Percentiles rank a stretch among this genome's conserved stretches.
Evolutionary conservation across 116 monocot species (phyloP).

Genomic region (Zostera marina): DNA sequence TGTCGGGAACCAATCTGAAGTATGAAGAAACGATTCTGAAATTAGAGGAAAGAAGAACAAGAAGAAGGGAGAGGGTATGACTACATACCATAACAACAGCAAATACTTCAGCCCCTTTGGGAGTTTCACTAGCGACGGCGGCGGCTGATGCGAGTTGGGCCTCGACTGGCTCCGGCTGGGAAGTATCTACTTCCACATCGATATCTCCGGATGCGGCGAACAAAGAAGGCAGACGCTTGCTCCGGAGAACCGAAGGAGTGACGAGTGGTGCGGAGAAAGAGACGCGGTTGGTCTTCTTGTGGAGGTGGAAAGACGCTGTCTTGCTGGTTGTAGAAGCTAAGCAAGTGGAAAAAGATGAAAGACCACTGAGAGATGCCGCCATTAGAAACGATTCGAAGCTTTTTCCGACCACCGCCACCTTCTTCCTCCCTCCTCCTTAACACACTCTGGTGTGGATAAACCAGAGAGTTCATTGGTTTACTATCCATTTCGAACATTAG

Average conservation of each 20-base stretch:
- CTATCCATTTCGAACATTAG: neutral
- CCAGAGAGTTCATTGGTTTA: neutral
- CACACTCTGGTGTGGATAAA: neutral
- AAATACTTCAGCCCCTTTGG: conserved; percentile 68
- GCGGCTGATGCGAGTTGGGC: conserved; percentile 55
- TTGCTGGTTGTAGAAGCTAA: conserved; percentile 4
- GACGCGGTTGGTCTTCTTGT: conserved; percentile 4
- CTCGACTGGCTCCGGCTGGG: conserved; percentile 52
- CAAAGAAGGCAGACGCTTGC: neutral
- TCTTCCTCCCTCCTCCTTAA: neutral
- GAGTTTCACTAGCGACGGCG: conserved; percentile 19
- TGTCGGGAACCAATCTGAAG: conserved; percentile 69
- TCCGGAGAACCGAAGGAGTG: neutral
- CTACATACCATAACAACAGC: conserved; percentile 80
- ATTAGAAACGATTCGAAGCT: neutral
- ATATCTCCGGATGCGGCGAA: conserved; percentile 16
- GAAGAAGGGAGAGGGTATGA: neutral
- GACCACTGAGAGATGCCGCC: conserved; percentile 12
- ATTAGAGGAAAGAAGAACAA: conserved; percentile 3
- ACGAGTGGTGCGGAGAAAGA: neutral
- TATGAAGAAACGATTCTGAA: neutral
- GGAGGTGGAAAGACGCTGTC: neutral
- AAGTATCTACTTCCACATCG: conserved; percentile 8
- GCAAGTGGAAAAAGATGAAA: conserved; percentile 14
- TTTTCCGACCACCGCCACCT: neutral